These are phyloP conservation scores for Kwoniella mangroviensis DNA, from an alignment of 768 basidiomycete genomes.

Conservation along the genomic window DNA sequence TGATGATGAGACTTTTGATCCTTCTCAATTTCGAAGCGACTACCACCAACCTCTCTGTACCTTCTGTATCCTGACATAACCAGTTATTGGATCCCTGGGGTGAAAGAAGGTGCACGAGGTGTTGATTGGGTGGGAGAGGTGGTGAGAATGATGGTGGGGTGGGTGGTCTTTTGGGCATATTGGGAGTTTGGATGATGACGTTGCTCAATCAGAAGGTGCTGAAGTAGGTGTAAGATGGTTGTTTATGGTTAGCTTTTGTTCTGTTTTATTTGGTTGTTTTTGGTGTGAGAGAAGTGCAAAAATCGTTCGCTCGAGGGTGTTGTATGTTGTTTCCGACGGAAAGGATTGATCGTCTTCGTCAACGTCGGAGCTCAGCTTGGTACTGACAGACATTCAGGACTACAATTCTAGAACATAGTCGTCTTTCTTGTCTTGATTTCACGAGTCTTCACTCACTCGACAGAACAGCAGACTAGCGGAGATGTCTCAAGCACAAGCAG, in stretches of 20 bases:
- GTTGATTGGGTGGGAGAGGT: constrained; percentile 35
- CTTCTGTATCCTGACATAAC: constrained; percentile 30
- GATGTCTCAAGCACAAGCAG: constrained; percentile 1
- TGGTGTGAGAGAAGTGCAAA: neutral
- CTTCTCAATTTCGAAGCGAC: constrained; percentile 28
- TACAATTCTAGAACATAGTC: too few relatives aligned
- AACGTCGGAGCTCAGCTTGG: too few relatives aligned
- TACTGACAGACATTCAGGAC: too few relatives aligned
- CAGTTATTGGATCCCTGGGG: constrained; percentile 45
- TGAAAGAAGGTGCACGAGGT: constrained; percentile 33
- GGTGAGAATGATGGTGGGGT: constrained; percentile 21
- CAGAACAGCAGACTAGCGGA: neutral
- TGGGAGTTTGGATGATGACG: neutral
- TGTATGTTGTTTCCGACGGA: neutral
- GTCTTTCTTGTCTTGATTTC: too few relatives aligned
- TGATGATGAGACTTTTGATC: constrained; percentile 28
- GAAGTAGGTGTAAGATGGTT: neutral
- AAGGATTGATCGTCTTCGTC: neutral
- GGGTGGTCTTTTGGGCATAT: constrained; percentile 18
- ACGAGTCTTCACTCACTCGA: too few relatives aligned
- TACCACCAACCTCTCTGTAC: constrained; percentile 40
- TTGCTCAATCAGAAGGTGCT: neutral
- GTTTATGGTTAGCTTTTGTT: neutral
- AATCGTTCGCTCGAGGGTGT: neutral
- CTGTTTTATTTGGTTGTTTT: neutral